Evolutionary conservation across 2,329 filamentous ascomycete species (phyloP), one percentile per base, ranked within the genome.

Genomic region (Alternaria brassicicola): DNA sequence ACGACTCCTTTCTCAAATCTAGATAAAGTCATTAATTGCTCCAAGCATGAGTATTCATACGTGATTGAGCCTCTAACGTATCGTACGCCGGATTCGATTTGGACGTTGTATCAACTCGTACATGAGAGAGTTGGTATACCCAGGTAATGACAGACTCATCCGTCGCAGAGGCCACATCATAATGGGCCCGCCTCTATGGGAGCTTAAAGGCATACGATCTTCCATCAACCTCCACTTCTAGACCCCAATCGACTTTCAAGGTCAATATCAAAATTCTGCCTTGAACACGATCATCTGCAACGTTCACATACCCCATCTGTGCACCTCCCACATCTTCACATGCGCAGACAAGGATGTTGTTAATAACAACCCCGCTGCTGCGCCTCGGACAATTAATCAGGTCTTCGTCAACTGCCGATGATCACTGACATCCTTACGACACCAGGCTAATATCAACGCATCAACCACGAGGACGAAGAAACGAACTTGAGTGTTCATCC

Each of bases 391-490:
- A 62, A 63, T 62, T 66, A 43, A 38, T 57, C 39, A 39, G 25
- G 41, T 51, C 64, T 66, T 66, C 62, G 61, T 64, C 65, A 67
- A 30, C 13, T 21, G 26, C 43, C 15, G 17, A 1, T 46, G 43
- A 46, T 21, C 1, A 33, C 8, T 33, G 28, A 23, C 12, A n/a
- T 46, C 21, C 12, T 26, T 46, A 46, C 26, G 17, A 46, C 43
- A 21, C 3, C 19, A 21, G 43, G 28, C 43, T 46, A 46, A 31
- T 33, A 31, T 33, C 33, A 28, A 46, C 13, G 43, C 25, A 31
- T 33, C 17, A 15, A 19, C 28, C 28, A 46, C 28, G 17, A 46
- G 26, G 17, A 33, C 21, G 17, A 23, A 46, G 21, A 21, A 26
- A 26, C 21, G 23, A 42, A 15, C 23, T 26, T 5, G 21, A 15